A percentile compares a stretch with the other conserved stretches of the same genome.
Conservation (phyloP, 257 asterid species). For the Cinchona pubescens region DNA sequence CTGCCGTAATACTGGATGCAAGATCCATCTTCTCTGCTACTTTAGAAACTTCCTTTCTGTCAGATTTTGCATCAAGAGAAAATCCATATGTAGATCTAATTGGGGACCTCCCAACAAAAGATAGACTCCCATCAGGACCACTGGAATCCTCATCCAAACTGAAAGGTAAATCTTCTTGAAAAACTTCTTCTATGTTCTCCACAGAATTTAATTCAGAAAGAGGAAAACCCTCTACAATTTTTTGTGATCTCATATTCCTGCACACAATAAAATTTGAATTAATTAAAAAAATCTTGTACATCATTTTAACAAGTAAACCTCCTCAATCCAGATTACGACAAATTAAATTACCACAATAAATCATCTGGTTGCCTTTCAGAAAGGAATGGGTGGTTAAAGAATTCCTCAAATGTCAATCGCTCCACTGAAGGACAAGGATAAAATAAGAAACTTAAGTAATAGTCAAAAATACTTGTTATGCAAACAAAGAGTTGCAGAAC, state of each 20-base stretch:
- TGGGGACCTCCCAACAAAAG: slow-evolving; percentile 46
- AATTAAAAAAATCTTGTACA: not conserved
- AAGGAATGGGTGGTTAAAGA: slow-evolving; percentile 85
- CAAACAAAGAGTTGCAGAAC: slow-evolving; percentile 10
- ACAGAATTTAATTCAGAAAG: slow-evolving; percentile 32
- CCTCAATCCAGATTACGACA: slow-evolving; percentile 20
- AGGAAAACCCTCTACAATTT: slow-evolving; percentile 42
- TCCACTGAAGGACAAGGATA: slow-evolving; percentile 49
- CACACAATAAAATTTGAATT: slow-evolving; percentile 19
- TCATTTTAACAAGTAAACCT: slow-evolving; percentile 3
- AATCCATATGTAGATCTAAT: slow-evolving; percentile 52
- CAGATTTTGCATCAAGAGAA: slow-evolving; percentile 54
- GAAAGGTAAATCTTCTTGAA: slow-evolving; percentile 73
- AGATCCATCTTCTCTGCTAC: slow-evolving; percentile 32
- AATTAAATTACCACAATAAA: slow-evolving; percentile 42
- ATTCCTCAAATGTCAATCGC: slow-evolving; percentile 86
- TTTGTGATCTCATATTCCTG: slow-evolving; percentile 50
- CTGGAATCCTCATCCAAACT: slow-evolving; percentile 61
- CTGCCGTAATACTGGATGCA: slow-evolving; percentile 25
- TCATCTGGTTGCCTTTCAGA: slow-evolving; percentile 55
- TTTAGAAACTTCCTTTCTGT: slow-evolving; percentile 39
- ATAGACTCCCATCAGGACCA: slow-evolving; percentile 48
- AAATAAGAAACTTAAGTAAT: not conserved
- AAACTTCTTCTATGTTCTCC: slow-evolving; percentile 42
- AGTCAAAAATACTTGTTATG: not conserved